phyloP scores from a whole-genome alignment of 768 basidiomycete species.

The Lentinula lateritia region DNA sequence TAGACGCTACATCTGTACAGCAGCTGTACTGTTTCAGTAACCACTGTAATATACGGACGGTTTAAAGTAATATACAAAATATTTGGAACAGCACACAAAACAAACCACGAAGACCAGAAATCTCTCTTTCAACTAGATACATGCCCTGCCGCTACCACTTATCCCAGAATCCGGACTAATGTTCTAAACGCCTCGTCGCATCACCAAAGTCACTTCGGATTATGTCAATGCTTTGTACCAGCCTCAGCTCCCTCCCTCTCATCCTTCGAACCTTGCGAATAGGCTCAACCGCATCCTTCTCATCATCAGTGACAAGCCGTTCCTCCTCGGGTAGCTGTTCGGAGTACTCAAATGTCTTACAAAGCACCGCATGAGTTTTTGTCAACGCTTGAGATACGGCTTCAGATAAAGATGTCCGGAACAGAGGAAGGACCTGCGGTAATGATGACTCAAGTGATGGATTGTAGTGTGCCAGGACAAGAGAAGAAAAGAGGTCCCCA shows the following conservation, averaged over 20 bases:
- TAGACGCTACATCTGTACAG: not conserved
- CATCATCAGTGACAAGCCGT: constrained; percentile 65
- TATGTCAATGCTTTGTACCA: constrained; percentile 74
- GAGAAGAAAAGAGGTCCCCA: constrained; percentile 93
- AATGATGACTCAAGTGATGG: constrained; percentile 14
- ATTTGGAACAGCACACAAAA: not conserved
- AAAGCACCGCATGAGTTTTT: constrained; percentile 70
- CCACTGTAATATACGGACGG: not conserved
- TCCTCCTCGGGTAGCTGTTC: constrained; percentile 55
- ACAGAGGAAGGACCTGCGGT: not conserved
- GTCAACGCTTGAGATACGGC: constrained; percentile 67
- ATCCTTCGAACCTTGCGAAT: constrained; percentile 67
- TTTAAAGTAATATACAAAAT: not conserved
- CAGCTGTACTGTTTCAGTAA: not conserved
- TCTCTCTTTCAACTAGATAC: no score
- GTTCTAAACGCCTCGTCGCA: constrained; percentile 9
- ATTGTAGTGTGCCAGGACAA: constrained; percentile 78
- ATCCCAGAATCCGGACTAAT: constrained; percentile 44
- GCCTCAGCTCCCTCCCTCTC: constrained; percentile 78
- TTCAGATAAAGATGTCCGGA: constrained; percentile 38
- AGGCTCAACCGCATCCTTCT: constrained; percentile 59
- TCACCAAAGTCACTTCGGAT: constrained; percentile 42
- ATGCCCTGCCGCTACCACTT: not conserved
- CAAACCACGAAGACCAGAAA: no score
- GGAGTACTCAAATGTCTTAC: constrained; percentile 54